Evolutionary conservation across 116 monocot genomes (phyloP).

Genomic region (Zostera marina): DNA sequence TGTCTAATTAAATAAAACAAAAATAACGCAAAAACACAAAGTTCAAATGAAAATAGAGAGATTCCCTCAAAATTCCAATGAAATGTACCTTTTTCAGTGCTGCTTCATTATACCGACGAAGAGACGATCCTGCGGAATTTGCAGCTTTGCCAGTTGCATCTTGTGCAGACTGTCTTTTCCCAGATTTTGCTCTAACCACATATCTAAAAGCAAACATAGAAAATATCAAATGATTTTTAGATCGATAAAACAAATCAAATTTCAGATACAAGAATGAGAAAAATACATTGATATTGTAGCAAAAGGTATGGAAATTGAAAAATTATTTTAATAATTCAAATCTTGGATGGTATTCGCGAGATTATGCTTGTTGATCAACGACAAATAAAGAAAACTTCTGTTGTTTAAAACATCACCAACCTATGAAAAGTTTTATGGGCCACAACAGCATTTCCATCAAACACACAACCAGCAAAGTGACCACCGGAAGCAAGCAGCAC

Average conservation of each 20-base stretch:
- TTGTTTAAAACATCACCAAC: conserved; percentile 21
- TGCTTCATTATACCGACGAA: conserved; percentile 89
- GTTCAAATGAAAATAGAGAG: not conserved
- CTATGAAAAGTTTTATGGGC: conserved; percentile 97
- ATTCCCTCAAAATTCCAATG: not conserved
- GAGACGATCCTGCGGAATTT: conserved; percentile 79
- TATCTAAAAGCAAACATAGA: conserved; percentile 30
- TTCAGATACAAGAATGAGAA: not conserved
- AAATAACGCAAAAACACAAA: not conserved
- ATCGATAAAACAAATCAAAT: not conserved
- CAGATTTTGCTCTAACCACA: conserved; percentile 89
- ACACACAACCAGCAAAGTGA: conserved; percentile 91
- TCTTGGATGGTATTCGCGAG: no score
- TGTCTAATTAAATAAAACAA: not conserved
- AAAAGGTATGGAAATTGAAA: no score
- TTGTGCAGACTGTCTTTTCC: conserved; percentile 84
- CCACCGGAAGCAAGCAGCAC: conserved; percentile 72
- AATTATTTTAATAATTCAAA: no score
- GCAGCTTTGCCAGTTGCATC: conserved; percentile 85
- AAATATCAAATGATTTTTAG: not conserved
- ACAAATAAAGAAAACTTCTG: not conserved
- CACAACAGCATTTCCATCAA: conserved; percentile 72
- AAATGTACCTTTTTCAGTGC: conserved; percentile 67
- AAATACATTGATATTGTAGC: not conserved
- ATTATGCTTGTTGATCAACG: no score